Evolutionary conservation across 2,329 filamentous ascomycete genomes (phyloP), one percentile per base, ranked within the genome.

Genomic region (Malbranchea zuffiana): DNA sequence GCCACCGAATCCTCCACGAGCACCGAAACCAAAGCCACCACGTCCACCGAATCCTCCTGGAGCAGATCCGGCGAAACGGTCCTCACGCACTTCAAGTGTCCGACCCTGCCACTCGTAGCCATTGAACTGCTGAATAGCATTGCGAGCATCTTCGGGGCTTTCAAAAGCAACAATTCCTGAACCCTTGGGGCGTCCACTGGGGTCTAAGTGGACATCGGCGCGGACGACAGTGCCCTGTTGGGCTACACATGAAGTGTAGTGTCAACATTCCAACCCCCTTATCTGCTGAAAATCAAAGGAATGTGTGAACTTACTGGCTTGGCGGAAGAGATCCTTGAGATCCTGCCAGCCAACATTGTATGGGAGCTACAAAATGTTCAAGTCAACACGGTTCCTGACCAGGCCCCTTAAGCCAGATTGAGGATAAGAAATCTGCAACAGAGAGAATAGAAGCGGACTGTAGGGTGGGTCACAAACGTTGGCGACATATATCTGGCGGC

Each of bases 271-370:
- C 31, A 27, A 18, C 29, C 30, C 19, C 15, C n/a, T n/a, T n/a
- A n/a, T n/a, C n/a, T n/a, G n/a, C n/a, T n/a, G n/a, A n/a, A n/a
- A n/a, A n/a, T n/a, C n/a, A n/a, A n/a, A n/a, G 43, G 36, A 40
- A 44, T 35, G 34, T 24, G n/a, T 39, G 44, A 34, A 71, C 85
- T 73, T 72, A 94, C 87, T 84, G 66, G 90, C 87, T 74, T 95
- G 87, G 56, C 90, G 83, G 73, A 98, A 98, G 49, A 98, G 73
- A 63, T 98, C 90, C 68, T 98, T 98, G 51, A 98, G 69, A 63
- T 98, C 90, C 67, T 98, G 90, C 90, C 90, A 98, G 59, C 90
- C 90, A 52, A 93, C 84, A 48, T 85, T 93, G 68, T 87, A 98
- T 13, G 90, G 90, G 51, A 98, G 82, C 90, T 98, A 65, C 27